Evolutionary conservation across 2,329 filamentous ascomycete species (phyloP).

Genomic region (Fusarium napiforme): DNA sequence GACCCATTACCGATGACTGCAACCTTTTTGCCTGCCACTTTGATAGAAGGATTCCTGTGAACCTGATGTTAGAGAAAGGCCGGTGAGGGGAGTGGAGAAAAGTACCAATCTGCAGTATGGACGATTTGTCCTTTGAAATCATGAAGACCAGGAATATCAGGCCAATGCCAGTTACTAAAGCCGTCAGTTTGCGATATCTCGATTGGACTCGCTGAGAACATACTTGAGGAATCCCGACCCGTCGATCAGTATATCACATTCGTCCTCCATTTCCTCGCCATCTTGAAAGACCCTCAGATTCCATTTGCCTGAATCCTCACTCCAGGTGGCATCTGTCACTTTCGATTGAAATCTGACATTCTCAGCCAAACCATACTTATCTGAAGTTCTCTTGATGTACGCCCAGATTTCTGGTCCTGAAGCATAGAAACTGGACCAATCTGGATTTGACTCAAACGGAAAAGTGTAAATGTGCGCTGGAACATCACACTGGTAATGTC

Average conservation of each 20-base stretch:
- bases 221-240: not conserved
- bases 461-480: conserved; percentile 1
- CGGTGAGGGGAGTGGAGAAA: too few species aligned
- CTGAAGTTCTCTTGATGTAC: not conserved
- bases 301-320: not conserved
- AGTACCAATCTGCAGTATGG: conserved; percentile 57
- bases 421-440: not conserved
- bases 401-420: not conserved
- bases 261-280: not conserved
- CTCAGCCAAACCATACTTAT: not conserved
- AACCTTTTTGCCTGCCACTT: conserved; percentile 56
- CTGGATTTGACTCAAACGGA: not conserved
- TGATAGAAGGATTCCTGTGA: conserved; percentile 38
- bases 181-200: not conserved
- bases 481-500: not conserved
- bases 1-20: conserved; percentile 64
- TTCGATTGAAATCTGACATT: not conserved
- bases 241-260: not conserved
- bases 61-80: too few species aligned
- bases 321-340: not conserved
- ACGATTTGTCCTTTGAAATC: conserved; percentile 61
- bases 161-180: conserved; percentile 49
- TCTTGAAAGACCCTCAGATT: not conserved
- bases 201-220: fast-evolving
- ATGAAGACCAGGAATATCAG: conserved; percentile 60